phyloP scores from a whole-genome alignment of 331 rosid species.

The Dryas integrifolia region DNA sequence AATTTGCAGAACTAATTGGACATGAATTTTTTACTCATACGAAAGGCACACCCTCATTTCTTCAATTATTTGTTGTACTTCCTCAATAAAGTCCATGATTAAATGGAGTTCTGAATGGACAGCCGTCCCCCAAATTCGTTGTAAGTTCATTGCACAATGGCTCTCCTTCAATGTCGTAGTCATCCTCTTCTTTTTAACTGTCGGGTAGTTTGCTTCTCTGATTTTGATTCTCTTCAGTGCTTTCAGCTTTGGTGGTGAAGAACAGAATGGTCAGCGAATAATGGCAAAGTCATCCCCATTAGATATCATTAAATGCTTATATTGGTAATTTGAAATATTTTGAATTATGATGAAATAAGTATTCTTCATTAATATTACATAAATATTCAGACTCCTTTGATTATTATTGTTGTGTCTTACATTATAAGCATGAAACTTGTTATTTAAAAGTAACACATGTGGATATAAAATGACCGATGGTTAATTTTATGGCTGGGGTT shows the following conservation, averaged over 20 bases:
- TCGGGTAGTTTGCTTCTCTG: neutral
- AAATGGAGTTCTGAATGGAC: constrained; percentile 39
- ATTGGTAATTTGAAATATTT: constrained; percentile 20
- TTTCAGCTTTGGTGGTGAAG: constrained; percentile 42
- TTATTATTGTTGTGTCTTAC: neutral
- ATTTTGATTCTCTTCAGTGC: constrained; percentile 21
- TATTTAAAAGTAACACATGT: neutral
- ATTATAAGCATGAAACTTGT: neutral
- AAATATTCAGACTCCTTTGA: neutral
- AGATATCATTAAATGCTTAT: constrained; percentile 22
- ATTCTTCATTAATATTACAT: neutral
- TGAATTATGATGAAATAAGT: neutral
- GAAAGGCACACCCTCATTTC: constrained; percentile 22
- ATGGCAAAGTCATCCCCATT: constrained; percentile 23
- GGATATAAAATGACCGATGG: neutral
- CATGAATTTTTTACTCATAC: constrained; percentile 30
- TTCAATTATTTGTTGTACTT: constrained; percentile 33
- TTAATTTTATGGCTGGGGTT: neutral
- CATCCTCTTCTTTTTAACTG: neutral
- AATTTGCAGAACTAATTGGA: constrained; percentile 36
- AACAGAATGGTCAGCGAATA: constrained; percentile 25
- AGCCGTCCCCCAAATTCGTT: constrained; percentile 21
- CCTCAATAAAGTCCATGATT: constrained; percentile 30
- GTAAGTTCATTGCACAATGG: constrained; percentile 39
- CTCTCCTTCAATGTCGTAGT: constrained; percentile 15